Base-by-base conservation (phyloP, 2,329 filamentous ascomycete genomes). In the Penicillium concentricum region DNA sequence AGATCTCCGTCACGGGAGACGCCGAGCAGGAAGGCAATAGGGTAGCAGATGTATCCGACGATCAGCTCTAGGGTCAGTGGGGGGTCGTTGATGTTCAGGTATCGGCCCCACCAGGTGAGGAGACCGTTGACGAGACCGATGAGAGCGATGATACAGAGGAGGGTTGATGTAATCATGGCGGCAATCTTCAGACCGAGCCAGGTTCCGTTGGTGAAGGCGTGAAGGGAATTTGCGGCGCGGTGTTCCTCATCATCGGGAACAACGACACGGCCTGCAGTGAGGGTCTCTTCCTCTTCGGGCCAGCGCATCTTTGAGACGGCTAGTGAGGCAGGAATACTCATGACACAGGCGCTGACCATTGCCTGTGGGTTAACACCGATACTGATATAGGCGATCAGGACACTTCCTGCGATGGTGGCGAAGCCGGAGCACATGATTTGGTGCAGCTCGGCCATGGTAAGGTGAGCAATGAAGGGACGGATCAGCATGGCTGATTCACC, bases 401-500 rank as follows among this genome's bases (percentile, higher is more conserved):
- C 90, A 67, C 87, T 91, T 59, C 92, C 92, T 13, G 92, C 90
- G 67, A 97, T 96, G 45, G 92, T 96, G 24, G 92, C 92, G 67
- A 95, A 96, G 60, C 92, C 92, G 63, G 89, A 95, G 52, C 88
- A 90, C 90, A 97, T 92, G 74, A 96, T 83, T 77, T 96, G 92
- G 75, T 96, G 92, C 56, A 96, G 79, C 76, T 97, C 92, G 63
- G 91, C 91, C 70, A 87, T 82, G 60, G 92, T 97, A 69, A 96
- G 84, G 74, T 94, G 87, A 12, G 90, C 80, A 45, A 96, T 86
- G 73, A 95, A 96, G 0, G 91, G 91, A 53, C 87, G 87, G 74
- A 97, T 91, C 69, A 97, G 79, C 89, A 96, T 95, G 58, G 91
- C 91, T 24, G 90, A 94, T 81, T 96, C 92, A 69, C 92, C 92